Percentiles rank a stretch among this genome's conserved stretches.
phyloP scores from a whole-genome alignment of 768 basidiomycete genomes.

The Lactifluus echinatus region DNA sequence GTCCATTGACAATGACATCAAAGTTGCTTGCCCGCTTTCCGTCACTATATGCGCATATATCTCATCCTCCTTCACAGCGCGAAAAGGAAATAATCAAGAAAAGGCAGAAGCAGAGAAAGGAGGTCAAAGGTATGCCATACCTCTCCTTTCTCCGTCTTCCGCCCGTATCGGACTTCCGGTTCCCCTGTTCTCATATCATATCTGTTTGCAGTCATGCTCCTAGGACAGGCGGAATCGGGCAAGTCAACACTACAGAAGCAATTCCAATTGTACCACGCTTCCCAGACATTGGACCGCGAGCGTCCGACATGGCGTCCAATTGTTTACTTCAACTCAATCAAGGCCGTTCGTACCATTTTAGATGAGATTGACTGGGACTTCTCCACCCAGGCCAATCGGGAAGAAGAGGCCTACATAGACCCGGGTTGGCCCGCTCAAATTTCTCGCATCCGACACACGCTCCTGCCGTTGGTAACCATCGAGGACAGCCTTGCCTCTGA shows the following conservation, averaged over 20 bases:
- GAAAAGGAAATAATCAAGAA: slow-evolving; percentile 43
- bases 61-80: slow-evolving; percentile 6
- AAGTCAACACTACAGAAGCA: slow-evolving; percentile 83
- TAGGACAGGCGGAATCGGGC: slow-evolving; percentile 71
- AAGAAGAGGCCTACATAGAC: slow-evolving; percentile 16
- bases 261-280: slow-evolving; percentile 74
- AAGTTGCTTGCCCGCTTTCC: slow-evolving; percentile 28
- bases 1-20: slow-evolving; percentile 50
- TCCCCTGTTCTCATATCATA: not conserved
- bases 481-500: slow-evolving; percentile 63
- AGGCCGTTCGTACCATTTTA: slow-evolving; percentile 22
- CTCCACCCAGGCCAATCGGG: slow-evolving; percentile 7
- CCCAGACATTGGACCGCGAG: slow-evolving; percentile 31
- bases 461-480: slow-evolving; percentile 56
- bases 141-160: not conserved
- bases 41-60: not conserved
- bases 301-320: slow-evolving; percentile 37
- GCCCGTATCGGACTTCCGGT: not conserved
- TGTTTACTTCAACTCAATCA: slow-evolving; percentile 43
- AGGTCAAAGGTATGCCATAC: slow-evolving; percentile 43
- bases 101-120: slow-evolving; percentile 37
- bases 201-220: slow-evolving; percentile 47
- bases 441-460: slow-evolving; percentile 40
- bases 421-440: slow-evolving; percentile 38
- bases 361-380: slow-evolving; percentile 24